phyloP scores from a whole-genome alignment of 352 stramenopile genomes.

The Halophytophthora polymorphica region DNA sequence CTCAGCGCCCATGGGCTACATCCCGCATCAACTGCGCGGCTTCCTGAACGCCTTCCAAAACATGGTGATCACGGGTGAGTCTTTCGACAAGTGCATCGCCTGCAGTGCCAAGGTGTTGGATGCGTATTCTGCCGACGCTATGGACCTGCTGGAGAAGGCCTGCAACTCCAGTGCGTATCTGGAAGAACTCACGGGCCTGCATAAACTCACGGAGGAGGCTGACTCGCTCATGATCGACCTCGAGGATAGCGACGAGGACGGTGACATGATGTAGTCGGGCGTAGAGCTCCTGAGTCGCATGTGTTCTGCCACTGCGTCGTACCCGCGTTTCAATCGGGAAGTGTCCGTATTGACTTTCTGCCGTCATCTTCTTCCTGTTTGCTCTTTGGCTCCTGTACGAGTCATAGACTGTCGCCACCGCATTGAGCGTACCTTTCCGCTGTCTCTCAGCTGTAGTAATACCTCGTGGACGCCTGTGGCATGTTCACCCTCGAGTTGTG shows the following conservation, averaged over 20 bases:
- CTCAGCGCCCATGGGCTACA: constrained; percentile 65
- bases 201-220: constrained; percentile 51
- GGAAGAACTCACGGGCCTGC: constrained; percentile 76
- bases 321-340: not conserved
- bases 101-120: constrained; percentile 90
- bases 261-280: constrained; percentile 40
- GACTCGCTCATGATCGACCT: constrained; percentile 65
- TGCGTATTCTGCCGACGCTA: constrained; percentile 60
- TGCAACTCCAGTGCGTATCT: constrained; percentile 74
- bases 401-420: too few relatives aligned
- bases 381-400: too few relatives aligned
- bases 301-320: not conserved
- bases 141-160: constrained; percentile 52
- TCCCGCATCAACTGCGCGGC: constrained; percentile 95
- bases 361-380: too few relatives aligned
- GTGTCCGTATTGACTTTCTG: too few relatives aligned
- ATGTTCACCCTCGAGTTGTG: not conserved
- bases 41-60: constrained; percentile 91
- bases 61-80: constrained; percentile 80
- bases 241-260: constrained; percentile 67
- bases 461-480: not conserved
- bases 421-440: too few relatives aligned
- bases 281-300: not conserved
- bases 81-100: constrained; percentile 96
- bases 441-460: not conserved